Percentiles rank a stretch among this genome's conserved stretches.
These are phyloP conservation scores for Metarhizium brunneum DNA, from an alignment of 2,329 filamentous ascomycete species.

Conservation along the genomic window DNA sequence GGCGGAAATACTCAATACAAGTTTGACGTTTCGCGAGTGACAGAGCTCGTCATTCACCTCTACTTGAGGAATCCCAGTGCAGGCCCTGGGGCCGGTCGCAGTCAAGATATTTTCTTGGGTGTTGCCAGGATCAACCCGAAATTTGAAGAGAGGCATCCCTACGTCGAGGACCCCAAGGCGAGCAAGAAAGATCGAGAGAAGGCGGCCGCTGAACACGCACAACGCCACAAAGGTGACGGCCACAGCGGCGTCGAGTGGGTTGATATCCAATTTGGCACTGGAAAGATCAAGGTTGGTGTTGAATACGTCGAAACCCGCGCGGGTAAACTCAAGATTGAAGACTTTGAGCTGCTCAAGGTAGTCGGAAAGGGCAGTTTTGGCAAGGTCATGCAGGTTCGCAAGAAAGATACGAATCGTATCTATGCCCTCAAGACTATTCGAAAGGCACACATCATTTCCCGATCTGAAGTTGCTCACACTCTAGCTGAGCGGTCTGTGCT, in stretches of 20 bases:
- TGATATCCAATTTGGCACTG: conserved; percentile 81
- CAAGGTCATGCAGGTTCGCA: conserved; percentile 98
- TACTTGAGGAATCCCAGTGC: conserved; percentile 91
- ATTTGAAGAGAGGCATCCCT: conserved; percentile 69
- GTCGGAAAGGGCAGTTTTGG: conserved; percentile 97
- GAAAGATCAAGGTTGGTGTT: conserved; percentile 83
- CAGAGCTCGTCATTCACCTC: conserved; percentile 81
- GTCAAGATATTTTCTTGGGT: conserved; percentile 93
- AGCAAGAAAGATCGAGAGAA: conserved; percentile 83
- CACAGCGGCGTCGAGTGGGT: conserved; percentile 81
- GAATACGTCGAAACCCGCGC: conserved; percentile 91
- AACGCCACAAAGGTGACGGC: conserved; percentile 36
- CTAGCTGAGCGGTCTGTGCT: conserved; percentile 95
- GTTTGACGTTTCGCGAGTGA: conserved; percentile 94
- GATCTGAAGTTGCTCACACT: conserved; percentile 95
- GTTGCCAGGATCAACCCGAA: conserved; percentile 84
- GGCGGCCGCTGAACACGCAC: conserved; percentile 57
- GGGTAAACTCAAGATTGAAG: conserved; percentile 85
- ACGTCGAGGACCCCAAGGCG: conserved; percentile 69
- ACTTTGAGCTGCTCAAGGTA: conserved; percentile 95
- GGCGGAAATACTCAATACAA: conserved; percentile 99
- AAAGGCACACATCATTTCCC: conserved; percentile 97
- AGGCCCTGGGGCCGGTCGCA: conserved; percentile 75
- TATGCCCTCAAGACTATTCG: conserved; percentile 99
- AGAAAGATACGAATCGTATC: conserved; percentile 95